A percentile compares a stretch with the other conserved stretches of the same genome.
Evolutionary conservation across 148 eudicot species (phyloP).

Genomic region (Chenopodium suecicum): DNA sequence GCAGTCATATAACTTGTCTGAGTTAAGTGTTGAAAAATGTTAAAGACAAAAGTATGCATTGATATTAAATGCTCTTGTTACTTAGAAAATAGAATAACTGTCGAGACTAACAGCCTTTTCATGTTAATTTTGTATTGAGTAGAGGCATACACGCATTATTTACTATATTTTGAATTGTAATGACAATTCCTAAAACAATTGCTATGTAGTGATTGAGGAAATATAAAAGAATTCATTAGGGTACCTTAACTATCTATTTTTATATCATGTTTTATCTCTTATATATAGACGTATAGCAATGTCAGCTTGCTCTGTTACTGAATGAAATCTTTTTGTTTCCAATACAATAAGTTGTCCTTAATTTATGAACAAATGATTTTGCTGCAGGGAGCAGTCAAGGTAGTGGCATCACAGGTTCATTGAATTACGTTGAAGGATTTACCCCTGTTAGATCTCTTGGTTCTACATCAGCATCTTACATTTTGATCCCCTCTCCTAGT

Average conservation of each 20-base stretch:
- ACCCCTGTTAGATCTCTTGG: constrained; percentile 94
- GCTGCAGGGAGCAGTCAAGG: constrained; percentile 70
- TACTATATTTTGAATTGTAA: too few species aligned
- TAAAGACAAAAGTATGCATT: too few species aligned
- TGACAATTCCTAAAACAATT: too few species aligned
- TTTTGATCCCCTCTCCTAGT: constrained; percentile 76
- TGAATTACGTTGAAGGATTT: constrained; percentile 80
- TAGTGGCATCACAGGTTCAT: constrained; percentile 37
- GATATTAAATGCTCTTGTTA: too few species aligned
- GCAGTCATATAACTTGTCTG: too few species aligned
- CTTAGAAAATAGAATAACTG: too few species aligned
- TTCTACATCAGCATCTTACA: constrained; percentile 74
- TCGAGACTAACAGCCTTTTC: not conserved
- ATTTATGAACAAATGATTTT: not conserved
- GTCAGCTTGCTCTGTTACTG: not conserved
- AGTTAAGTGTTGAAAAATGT: too few species aligned
- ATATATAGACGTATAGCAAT: not conserved
- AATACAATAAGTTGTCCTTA: not conserved
- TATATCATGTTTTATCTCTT: not conserved
- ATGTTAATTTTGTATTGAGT: too few species aligned
- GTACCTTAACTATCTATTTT: not conserved
- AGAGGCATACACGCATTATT: too few species aligned
- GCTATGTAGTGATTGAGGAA: not conserved
- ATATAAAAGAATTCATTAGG: not conserved
- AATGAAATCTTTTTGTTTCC: not conserved